Conservation (phyloP, 352 stramenopile species). For the Halophytophthora batemanensis region DNA sequence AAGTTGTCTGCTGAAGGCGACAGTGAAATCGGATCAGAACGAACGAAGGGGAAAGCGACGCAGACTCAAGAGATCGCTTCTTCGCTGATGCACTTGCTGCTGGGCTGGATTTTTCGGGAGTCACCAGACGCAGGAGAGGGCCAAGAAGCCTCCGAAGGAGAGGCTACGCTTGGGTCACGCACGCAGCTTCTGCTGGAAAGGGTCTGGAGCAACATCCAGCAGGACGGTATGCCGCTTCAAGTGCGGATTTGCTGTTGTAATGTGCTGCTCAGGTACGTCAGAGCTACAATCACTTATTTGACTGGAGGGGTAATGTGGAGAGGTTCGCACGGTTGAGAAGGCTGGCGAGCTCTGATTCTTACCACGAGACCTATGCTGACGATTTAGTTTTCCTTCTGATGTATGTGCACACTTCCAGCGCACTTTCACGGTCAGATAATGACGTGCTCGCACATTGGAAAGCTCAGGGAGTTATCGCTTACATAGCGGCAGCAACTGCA, state of each 20-base stretch:
- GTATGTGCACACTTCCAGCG: conserved; percentile 11
- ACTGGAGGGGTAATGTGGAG: no score
- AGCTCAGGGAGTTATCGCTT: conserved; percentile 14
- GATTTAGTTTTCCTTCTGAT: neutral
- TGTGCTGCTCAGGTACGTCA: conserved; percentile 50
- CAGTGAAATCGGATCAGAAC: neutral
- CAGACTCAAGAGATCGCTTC: neutral
- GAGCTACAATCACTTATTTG: conserved; percentile 5
- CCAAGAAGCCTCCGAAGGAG: neutral
- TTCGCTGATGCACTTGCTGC: conserved; percentile 28
- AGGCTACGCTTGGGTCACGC: conserved; percentile 9
- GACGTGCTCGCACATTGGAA: conserved; percentile 25
- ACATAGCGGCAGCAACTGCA: conserved; percentile 17
- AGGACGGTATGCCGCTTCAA: conserved; percentile 29
- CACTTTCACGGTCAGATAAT: conserved; percentile 23
- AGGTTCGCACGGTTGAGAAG: no score
- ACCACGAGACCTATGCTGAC: neutral
- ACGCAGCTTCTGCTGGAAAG: conserved; percentile 14
- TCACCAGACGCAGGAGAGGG: neutral
- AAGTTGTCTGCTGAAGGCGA: conserved; percentile 9
- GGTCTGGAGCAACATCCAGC: conserved; percentile 10
- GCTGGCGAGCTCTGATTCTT: neutral
- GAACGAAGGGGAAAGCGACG: neutral
- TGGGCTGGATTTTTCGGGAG: conserved; percentile 36
- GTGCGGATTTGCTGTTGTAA: conserved; percentile 67